phyloP scores from a whole-genome alignment of 2,329 filamentous ascomycete species.

The Penicillium fuscoglaucum region DNA sequence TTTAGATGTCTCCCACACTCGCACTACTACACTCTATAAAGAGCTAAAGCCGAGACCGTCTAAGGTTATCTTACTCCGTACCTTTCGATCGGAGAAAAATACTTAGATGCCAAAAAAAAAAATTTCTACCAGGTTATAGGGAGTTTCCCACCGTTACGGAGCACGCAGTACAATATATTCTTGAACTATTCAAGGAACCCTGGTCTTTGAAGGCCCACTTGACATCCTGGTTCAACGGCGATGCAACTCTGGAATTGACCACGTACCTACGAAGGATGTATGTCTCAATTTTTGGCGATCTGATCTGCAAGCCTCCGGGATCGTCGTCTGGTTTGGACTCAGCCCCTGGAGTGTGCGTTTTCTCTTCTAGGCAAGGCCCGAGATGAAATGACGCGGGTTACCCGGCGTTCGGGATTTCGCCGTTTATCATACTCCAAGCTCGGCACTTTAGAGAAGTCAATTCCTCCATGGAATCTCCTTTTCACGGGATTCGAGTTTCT shows the following conservation, averaged over 20 bases:
- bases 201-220: constrained; percentile 10
- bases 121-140: neutral
- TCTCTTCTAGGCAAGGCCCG: constrained; percentile 12
- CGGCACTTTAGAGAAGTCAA: constrained; percentile 19
- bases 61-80: neutral
- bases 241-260: constrained; percentile 23
- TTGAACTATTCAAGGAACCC: constrained; percentile 4
- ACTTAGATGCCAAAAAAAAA: too few relatives aligned
- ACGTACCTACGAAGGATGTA: constrained; percentile 16
- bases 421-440: constrained; percentile 11
- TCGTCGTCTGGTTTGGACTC: constrained; percentile 20
- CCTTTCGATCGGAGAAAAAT: too few relatives aligned
- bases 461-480: constrained; percentile 27
- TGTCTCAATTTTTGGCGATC: constrained; percentile 28
- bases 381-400: constrained; percentile 8
- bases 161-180: neutral
- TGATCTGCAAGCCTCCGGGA: constrained; percentile 29
- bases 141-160: neutral
- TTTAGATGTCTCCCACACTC: constrained; percentile 1
- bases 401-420: constrained; percentile 9
- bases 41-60: constrained; percentile 18
- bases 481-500: constrained; percentile 16
- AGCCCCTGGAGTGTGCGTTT: constrained; percentile 17
- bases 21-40: constrained; percentile 12
- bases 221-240: constrained; percentile 16